phyloP scores from a whole-genome alignment of 2,329 filamentous ascomycete genomes.

The Leptodontidium sp. region DNA sequence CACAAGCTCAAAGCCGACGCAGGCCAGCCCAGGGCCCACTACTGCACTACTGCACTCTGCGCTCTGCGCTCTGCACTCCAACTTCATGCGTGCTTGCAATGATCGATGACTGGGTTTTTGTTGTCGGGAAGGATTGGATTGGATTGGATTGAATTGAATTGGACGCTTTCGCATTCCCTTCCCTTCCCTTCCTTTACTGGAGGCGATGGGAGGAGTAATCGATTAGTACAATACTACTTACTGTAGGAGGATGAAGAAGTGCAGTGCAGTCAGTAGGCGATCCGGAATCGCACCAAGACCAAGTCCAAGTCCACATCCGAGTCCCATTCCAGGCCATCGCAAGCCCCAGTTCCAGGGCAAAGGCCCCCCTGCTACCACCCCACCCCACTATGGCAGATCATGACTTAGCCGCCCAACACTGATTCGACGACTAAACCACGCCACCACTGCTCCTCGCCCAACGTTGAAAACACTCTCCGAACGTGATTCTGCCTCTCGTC shows the following conservation, averaged over 20 bases:
- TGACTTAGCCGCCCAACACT: slow-evolving; percentile 14
- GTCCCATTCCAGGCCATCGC: too few relatives aligned
- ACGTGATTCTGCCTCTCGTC: slow-evolving; percentile 37
- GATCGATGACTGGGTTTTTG: slow-evolving; percentile 7
- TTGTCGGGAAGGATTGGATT: not conserved
- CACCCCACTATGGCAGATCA: slow-evolving; percentile 16
- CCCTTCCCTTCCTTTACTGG: not conserved
- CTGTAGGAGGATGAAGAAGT: too few relatives aligned
- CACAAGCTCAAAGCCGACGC: slow-evolving; percentile 30
- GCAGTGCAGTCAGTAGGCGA: too few relatives aligned
- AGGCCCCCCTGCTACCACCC: too few relatives aligned
- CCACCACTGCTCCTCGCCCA: slow-evolving; percentile 2
- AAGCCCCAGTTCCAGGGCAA: too few relatives aligned
- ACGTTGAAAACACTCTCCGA: slow-evolving; percentile 8
- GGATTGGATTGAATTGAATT: not conserved
- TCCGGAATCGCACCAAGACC: too few relatives aligned
- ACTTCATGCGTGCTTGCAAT: not conserved
- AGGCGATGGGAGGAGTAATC: too few relatives aligned
- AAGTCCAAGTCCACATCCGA: too few relatives aligned
- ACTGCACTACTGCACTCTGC: too few relatives aligned
- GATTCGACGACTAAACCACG: slow-evolving; percentile 7
- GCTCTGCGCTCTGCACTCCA: not conserved
- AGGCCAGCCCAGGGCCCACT: slow-evolving; percentile 19
- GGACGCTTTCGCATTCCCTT: not conserved
- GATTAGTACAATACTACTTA: too few relatives aligned